Base-by-base conservation (phyloP, 257 asterid species). In the Solanum chmielewskii region DNA sequence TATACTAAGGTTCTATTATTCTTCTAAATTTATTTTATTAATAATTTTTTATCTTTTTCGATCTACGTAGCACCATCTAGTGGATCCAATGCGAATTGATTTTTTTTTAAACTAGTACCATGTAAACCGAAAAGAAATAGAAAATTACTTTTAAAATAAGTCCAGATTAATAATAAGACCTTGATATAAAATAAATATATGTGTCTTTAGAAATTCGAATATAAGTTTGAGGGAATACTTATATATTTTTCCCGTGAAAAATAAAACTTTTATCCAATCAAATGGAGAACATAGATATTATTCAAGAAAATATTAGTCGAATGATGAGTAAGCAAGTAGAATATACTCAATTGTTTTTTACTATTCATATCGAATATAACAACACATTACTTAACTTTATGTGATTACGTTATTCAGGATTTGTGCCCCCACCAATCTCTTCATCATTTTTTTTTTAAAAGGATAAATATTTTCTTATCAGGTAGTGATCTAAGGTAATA, bases 121-220 rank as follows among this genome's bases (percentile, higher is more conserved):
- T 33, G 0, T 33, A 33, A 1, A 1, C 0, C 35, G 5, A 33
- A 33, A 33, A 33, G 4, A 0, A 2, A 0, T 33, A 33, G 35
- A 33, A 33, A 33, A 31, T 31, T 31, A 31, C 3, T 2, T 31
- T 3, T 31, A 31, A 31, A 31, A 31, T 31, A 31, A 31, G 33
- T 31, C 0, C 33, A 31, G 3, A 31, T 3, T 3, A 3, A 33
- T 33, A 33, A 33, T 33, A 3, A 0, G 0, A 33, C 1, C 35
- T 4, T 33, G 0, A 1, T 33, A 33, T 4, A 33, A 0, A 3
- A 33, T 33, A 33, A 33, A 1, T 4, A 4, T n/a, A n/a, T n/a
- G n/a, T 4, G 5, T 33, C 5, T 33, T 1, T 33, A 3, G 1
- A 4, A 33, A 4, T 33, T 33, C 0, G 35, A 33, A 0, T 4